These are phyloP conservation scores for Epichloe bromicola DNA, from an alignment of 2,329 filamentous ascomycete species.

Conservation along the genomic window DNA sequence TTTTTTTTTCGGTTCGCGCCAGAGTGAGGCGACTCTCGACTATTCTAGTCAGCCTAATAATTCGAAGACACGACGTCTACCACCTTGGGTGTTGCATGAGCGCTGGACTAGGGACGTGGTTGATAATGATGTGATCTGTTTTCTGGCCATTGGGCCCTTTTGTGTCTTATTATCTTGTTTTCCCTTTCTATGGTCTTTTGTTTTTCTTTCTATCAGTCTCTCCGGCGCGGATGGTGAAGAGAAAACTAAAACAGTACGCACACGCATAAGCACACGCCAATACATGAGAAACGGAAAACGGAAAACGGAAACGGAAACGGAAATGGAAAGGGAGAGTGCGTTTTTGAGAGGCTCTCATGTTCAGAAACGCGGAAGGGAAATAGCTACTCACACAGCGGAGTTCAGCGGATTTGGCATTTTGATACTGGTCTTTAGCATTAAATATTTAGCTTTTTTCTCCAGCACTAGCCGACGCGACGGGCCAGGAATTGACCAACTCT, in stretches of 20 bases:
- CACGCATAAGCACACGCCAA: too few relatives aligned
- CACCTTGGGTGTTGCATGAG: background rate
- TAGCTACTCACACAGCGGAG: background rate
- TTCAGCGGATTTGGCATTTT: background rate
- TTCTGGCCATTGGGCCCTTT: background rate
- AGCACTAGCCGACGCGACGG: background rate
- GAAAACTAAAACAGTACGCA: too few relatives aligned
- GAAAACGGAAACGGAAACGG: too few relatives aligned
- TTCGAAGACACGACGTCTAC: background rate
- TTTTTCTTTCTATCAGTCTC: too few relatives aligned
- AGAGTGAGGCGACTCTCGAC: too few relatives aligned
- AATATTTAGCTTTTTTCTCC: background rate
- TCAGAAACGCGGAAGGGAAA: background rate
- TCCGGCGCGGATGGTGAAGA: too few relatives aligned
- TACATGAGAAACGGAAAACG: too few relatives aligned
- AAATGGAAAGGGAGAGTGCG: background rate
- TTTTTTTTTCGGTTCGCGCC: background rate
- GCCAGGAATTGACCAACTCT: background rate
- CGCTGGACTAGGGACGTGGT: background rate
- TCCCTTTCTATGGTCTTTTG: too few relatives aligned
- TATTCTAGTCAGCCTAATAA: background rate
- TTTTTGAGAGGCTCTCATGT: background rate
- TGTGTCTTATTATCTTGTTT: background rate
- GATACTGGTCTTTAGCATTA: background rate
- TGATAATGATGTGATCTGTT: background rate